phyloP scores from a whole-genome alignment of 306 rosid genomes.

The Ziziphus jujuba region DNA sequence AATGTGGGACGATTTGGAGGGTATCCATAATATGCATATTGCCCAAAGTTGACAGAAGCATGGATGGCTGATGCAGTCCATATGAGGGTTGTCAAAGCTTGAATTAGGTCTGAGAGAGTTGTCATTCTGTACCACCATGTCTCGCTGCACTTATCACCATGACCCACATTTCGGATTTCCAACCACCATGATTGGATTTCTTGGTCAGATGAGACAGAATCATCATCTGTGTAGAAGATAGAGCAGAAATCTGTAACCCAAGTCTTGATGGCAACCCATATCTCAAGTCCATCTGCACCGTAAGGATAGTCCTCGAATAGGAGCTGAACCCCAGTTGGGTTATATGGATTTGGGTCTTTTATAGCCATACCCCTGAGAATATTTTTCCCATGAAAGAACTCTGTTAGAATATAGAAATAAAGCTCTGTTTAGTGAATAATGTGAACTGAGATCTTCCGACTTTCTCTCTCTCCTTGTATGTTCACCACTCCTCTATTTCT shows the following conservation, averaged over 20 bases:
- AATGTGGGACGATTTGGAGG: conserved; percentile 56
- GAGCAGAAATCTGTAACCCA: conserved; percentile 66
- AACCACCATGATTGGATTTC: conserved; percentile 80
- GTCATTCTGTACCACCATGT: conserved; percentile 54
- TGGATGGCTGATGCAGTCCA: conserved; percentile 71
- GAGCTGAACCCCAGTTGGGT: conserved; percentile 57
- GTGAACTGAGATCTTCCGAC: no score
- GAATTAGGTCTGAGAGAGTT: conserved; percentile 45
- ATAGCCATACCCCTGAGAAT: conserved; percentile 60
- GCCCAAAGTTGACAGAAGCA: conserved; percentile 66
- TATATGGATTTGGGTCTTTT: conserved; percentile 40
- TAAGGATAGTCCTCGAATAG: conserved; percentile 69
- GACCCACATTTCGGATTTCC: conserved; percentile 60
- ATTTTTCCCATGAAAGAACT: neutral
- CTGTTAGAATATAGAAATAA: conserved; percentile 1
- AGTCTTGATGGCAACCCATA: conserved; percentile 66
- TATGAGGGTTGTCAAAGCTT: conserved; percentile 62
- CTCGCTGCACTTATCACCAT: conserved; percentile 48
- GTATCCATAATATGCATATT: conserved; percentile 54
- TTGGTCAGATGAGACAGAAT: conserved; percentile 41
- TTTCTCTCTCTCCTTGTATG: neutral
- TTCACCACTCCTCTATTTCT: neutral
- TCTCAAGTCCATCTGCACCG: conserved; percentile 72
- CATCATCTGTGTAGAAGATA: conserved; percentile 54
- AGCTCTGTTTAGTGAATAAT: neutral